Evolutionary conservation across 441 rosid species (phyloP).

Genomic region (Croton setiger): DNA sequence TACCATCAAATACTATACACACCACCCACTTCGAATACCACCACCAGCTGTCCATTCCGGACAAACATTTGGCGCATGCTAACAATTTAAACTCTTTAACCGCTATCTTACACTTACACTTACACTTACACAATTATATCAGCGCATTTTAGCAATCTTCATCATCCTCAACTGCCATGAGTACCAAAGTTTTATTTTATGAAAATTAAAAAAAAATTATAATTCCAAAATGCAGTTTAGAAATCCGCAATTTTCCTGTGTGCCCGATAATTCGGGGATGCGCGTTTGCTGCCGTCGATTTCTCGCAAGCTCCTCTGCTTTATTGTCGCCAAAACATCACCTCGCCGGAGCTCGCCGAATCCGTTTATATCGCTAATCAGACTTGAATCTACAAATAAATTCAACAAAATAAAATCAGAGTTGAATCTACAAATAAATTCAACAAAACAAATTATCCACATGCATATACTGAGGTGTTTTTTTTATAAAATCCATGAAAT

Average conservation of each 20-base stretch:
- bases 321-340: slow-evolving; percentile 51
- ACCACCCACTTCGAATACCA: no score
- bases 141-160: neutral
- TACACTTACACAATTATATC: slow-evolving; percentile 10
- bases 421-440: slow-evolving; percentile 22
- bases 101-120: slow-evolving; percentile 16
- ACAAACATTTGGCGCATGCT: slow-evolving; percentile 5
- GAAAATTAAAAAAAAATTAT: neutral
- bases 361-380: slow-evolving; percentile 31
- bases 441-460: neutral
- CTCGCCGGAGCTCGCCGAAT: slow-evolving; percentile 32
- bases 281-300: slow-evolving; percentile 29
- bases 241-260: slow-evolving; percentile 66
- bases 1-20: no score
- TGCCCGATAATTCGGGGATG: slow-evolving; percentile 32
- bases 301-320: slow-evolving; percentile 68
- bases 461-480: neutral
- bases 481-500: neutral
- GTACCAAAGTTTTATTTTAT: neutral
- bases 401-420: neutral
- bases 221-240: slow-evolving; percentile 30
- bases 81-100: neutral
- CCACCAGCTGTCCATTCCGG: slow-evolving; percentile 42
- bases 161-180: no score
- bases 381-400: slow-evolving; percentile 24